Evolutionary conservation across 2,329 filamentous ascomycete species (phyloP).

Genomic region (Boeremia lycopersici): DNA sequence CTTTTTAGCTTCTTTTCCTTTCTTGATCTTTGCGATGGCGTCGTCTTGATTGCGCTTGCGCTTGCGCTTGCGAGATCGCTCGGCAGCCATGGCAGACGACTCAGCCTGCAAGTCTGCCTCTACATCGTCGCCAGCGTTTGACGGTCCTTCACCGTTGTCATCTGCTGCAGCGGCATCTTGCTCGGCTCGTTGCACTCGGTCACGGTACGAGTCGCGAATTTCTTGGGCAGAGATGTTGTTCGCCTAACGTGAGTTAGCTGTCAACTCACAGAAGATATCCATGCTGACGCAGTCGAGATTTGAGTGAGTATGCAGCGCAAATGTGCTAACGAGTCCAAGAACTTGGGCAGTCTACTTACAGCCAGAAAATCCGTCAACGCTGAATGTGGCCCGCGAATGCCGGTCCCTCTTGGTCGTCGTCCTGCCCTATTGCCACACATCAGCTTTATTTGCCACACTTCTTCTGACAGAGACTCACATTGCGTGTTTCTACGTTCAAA

Average conservation of each 20-base stretch:
- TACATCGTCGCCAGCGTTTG: conserved; percentile 44
- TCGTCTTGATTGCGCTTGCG: conserved; percentile 63
- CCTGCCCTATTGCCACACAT: conserved; percentile 37
- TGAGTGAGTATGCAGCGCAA: not conserved
- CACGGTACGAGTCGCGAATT: conserved; percentile 65
- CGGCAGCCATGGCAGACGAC: conserved; percentile 51
- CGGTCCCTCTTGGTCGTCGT: conserved; percentile 47
- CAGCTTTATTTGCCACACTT: conserved; percentile 17
- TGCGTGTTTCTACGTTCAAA: not conserved
- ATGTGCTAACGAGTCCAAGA: not conserved
- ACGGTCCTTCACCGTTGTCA: conserved; percentile 45
- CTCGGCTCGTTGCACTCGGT: conserved; percentile 58
- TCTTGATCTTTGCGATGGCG: conserved; percentile 49
- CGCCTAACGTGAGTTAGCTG: conserved; percentile 52
- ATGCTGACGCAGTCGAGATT: not conserved
- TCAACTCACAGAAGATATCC: not conserved
- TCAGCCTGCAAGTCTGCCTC: conserved; percentile 43
- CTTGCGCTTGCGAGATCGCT: conserved; percentile 61
- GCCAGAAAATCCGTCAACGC: conserved; percentile 72
- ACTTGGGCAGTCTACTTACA: conserved; percentile 47
- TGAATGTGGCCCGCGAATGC: conserved; percentile 66
- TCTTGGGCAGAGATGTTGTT: conserved; percentile 74
- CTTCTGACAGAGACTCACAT: conserved; percentile 21
- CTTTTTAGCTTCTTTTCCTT: conserved; percentile 58
- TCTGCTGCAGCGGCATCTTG: conserved; percentile 42